Conservation (phyloP, 1,284 basidiomycete species). For the Apiotrichum sp. region DNA sequence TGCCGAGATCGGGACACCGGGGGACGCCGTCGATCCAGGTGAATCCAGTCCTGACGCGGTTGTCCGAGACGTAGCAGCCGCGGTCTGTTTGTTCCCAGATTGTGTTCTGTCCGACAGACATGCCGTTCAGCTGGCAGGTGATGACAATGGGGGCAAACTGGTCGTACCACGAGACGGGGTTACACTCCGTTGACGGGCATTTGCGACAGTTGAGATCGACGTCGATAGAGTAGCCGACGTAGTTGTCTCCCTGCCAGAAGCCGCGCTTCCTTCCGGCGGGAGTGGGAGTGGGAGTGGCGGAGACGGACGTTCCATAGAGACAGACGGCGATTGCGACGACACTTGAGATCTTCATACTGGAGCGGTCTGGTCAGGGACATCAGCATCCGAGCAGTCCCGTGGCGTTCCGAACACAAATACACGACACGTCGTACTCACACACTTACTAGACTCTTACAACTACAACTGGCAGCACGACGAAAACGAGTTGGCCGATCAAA, state of each 20-base stretch:
- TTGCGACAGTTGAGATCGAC: constrained; percentile 9
- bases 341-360: no score
- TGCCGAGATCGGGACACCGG: neutral
- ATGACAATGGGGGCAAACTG: neutral
- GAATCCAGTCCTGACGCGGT: constrained; percentile 3
- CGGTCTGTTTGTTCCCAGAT: constrained; percentile 9
- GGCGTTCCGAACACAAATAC: no score
- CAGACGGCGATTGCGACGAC: no score
- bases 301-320: no score
- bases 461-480: no score
- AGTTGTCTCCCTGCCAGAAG: neutral
- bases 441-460: no score
- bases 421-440: no score
- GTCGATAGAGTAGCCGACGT: neutral
- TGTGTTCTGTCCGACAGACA: neutral
- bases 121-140: constrained; percentile 7
- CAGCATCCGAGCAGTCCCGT: no score
- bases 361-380: no score
- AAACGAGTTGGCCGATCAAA: no score
- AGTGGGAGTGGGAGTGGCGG: no score
- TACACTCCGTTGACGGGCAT: constrained; percentile 5
- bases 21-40: neutral
- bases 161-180: neutral
- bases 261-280: neutral
- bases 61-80: constrained; percentile 13